These are phyloP conservation scores for Capsicum pubescens DNA, from an alignment of 257 asterid species.

Conservation along the genomic window DNA sequence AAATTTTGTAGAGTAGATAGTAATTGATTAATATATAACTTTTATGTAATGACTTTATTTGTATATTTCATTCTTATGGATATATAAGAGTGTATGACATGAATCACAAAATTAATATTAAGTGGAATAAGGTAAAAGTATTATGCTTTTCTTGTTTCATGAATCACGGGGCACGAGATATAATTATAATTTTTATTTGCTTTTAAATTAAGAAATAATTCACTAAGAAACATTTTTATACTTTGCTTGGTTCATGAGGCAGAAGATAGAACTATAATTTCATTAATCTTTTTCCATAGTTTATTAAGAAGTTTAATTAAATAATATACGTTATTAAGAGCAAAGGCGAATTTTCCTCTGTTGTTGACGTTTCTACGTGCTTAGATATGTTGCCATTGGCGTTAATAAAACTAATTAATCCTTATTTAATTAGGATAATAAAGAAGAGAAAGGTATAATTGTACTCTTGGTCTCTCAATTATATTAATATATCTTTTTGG, in stretches of 20 bases:
- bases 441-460: background rate
- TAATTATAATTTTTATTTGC: background rate
- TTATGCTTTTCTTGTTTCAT: slow-evolving; percentile 1
- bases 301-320: background rate
- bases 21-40: background rate
- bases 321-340: background rate
- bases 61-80: background rate
- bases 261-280: background rate
- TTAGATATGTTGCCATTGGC: background rate
- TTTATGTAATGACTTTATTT: background rate
- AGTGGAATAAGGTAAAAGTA: background rate
- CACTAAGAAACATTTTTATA: background rate
- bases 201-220: background rate
- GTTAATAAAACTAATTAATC: background rate
- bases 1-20: background rate
- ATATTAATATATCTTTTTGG: background rate
- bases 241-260: slow-evolving; percentile 1
- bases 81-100: background rate
- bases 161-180: background rate
- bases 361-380: background rate
- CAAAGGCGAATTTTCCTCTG: background rate
- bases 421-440: background rate
- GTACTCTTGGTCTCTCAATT: background rate
- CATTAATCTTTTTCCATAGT: background rate
- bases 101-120: background rate